Conservation (phyloP, 176 grass and related monocot genomes). For the Rhipidocladum racemiflorum region DNA sequence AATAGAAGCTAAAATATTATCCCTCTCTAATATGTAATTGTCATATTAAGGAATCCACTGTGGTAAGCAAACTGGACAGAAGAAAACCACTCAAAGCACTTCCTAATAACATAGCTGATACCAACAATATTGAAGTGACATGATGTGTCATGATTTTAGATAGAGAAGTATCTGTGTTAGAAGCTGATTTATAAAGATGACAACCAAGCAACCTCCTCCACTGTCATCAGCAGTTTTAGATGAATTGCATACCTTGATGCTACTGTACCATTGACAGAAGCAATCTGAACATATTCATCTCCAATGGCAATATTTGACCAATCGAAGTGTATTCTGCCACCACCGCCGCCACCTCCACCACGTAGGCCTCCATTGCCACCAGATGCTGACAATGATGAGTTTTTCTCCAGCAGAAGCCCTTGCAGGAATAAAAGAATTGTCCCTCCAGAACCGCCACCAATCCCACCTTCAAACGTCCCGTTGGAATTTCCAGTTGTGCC, state of each 20-base stretch:
- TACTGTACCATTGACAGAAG: conserved; percentile 78
- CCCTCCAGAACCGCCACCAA: conserved; percentile 90
- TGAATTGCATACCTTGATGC: conserved; percentile 62
- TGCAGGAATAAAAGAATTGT: conserved; percentile 93
- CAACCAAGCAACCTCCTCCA: conserved; percentile 29
- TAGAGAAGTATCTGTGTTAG: not conserved
- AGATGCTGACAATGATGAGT: conserved; percentile 76
- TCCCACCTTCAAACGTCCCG: conserved; percentile 63
- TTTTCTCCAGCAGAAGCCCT: conserved; percentile 58
- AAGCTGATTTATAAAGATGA: not conserved
- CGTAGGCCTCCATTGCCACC: conserved; percentile 72
- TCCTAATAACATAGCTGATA: not conserved
- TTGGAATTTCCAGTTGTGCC: conserved; percentile 42
- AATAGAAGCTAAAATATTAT: not conserved
- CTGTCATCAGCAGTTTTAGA: conserved; percentile 6
- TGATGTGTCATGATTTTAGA: not conserved
- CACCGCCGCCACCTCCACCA: conserved; percentile 84
- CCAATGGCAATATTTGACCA: conserved; percentile 93
- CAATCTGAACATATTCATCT: conserved; percentile 96
- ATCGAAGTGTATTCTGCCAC: conserved; percentile 94
- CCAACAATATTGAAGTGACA: not conserved
- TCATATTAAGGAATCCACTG: not conserved
- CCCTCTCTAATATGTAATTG: not conserved
- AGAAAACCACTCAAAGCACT: not conserved
- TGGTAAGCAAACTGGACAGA: not conserved